These are phyloP conservation scores for Lentinula aciculospora DNA, from an alignment of 768 basidiomycete genomes.

Conservation along the genomic window DNA sequence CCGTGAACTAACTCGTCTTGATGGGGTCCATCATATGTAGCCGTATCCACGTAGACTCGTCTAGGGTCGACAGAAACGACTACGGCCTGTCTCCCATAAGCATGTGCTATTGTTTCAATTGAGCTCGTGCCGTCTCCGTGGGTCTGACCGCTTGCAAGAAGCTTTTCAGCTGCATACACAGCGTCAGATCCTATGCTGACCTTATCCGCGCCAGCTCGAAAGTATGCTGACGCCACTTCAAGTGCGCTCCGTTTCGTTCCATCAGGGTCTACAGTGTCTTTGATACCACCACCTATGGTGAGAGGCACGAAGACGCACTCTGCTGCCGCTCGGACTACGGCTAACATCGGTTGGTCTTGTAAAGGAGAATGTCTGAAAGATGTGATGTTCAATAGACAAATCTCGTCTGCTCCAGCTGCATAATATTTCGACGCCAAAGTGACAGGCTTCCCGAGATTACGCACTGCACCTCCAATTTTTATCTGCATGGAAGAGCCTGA, in stretches of 20 bases:
- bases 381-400: constrained; percentile 98
- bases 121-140: constrained; percentile 70
- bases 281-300: constrained; percentile 97
- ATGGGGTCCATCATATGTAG: constrained; percentile 66
- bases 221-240: constrained; percentile 94
- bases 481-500: constrained; percentile 22
- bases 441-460: constrained; percentile 97
- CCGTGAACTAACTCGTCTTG: constrained; percentile 54
- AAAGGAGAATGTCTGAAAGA: constrained; percentile 97
- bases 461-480: constrained; percentile 67
- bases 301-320: constrained; percentile 93
- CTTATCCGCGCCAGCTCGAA: constrained; percentile 97
- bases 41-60: constrained; percentile 69
- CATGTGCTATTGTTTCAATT: constrained; percentile 87
- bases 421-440: constrained; percentile 86
- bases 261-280: constrained; percentile 93
- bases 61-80: constrained; percentile 96
- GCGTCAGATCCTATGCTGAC: constrained; percentile 97
- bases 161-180: constrained; percentile 86
- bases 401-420: constrained; percentile 85
- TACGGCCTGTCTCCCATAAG: constrained; percentile 94
- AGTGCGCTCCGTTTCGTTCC: constrained; percentile 82
- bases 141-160: constrained; percentile 42
- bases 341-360: constrained; percentile 96
- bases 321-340: constrained; percentile 87